Conservation (phyloP, 2,329 filamentous ascomycete species). For the Herpotrichia juniperi region DNA sequence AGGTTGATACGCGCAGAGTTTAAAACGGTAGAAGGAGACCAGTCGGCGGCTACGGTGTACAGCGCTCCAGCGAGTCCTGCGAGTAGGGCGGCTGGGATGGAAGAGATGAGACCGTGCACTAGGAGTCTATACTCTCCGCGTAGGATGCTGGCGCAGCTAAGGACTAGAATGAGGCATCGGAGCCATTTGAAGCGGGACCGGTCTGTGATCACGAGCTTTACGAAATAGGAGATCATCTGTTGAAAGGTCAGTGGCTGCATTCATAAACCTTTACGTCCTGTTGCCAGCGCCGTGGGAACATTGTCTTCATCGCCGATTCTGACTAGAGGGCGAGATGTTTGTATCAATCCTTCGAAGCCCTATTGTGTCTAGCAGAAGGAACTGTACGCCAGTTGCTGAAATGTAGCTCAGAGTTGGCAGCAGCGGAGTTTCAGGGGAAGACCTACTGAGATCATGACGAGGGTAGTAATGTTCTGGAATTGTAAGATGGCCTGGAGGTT, state of each 20-base stretch:
- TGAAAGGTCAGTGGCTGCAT: neutral
- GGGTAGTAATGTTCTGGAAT: constrained; percentile 34
- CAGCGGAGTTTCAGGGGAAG: neutral
- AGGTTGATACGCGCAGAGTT: constrained; percentile 8
- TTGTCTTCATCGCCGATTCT: no score
- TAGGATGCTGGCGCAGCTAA: constrained; percentile 24
- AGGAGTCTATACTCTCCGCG: constrained; percentile 34
- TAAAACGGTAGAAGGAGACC: constrained; percentile 10
- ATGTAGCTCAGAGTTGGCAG: neutral
- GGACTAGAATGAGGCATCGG: constrained; percentile 17
- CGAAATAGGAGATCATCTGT: constrained; percentile 23
- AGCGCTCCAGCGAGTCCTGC: constrained; percentile 22
- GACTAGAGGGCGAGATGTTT: no score
- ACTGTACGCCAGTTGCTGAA: constrained; percentile 4
- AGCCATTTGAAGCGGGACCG: constrained; percentile 17
- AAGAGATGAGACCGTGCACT: constrained; percentile 24
- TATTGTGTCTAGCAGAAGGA: no score
- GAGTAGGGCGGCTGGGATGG: constrained; percentile 28
- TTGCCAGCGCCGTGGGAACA: no score
- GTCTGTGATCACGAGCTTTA: constrained; percentile 18
- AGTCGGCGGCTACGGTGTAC: constrained; percentile 11
- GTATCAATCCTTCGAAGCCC: no score
- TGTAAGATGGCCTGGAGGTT: constrained; percentile 37
- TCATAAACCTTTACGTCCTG: no score
- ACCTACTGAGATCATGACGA: constrained; percentile 39